A percentile compares a stretch with the other conserved stretches of the same genome.
Conservation (phyloP, 2,329 filamentous ascomycete genomes). For the Fusarium zealandicum region DNA sequence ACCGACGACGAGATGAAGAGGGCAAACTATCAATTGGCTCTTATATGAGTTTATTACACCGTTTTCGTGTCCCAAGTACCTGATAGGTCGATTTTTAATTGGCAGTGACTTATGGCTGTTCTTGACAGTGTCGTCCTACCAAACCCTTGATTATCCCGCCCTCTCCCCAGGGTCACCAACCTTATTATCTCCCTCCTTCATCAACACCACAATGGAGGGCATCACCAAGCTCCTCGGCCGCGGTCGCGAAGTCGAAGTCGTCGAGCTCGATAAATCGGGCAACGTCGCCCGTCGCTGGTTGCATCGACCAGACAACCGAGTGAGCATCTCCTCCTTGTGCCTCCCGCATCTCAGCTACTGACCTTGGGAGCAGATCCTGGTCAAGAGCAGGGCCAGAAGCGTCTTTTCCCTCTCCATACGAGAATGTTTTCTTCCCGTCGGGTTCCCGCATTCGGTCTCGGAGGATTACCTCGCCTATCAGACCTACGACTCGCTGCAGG, state of each 20-base stretch:
- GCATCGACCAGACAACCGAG: slow-evolving; percentile 39
- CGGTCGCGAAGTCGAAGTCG: slow-evolving; percentile 42
- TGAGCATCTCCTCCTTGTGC: slow-evolving; percentile 32
- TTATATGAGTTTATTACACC: no score
- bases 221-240: slow-evolving; percentile 37
- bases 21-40: no score
- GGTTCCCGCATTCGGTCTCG: slow-evolving; percentile 88
- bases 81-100: no score
- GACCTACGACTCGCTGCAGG: slow-evolving; percentile 78
- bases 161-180: neutral
- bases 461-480: slow-evolving; percentile 81
- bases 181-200: neutral
- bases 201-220: slow-evolving; percentile 21
- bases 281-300: slow-evolving; percentile 47
- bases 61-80: no score
- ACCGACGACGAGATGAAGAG: no score
- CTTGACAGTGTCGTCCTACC: neutral
- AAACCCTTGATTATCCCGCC: no score
- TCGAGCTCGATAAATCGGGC: slow-evolving; percentile 50
- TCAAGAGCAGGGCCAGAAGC: slow-evolving; percentile 31
- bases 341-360: no score
- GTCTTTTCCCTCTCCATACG: slow-evolving; percentile 41
- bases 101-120: neutral
- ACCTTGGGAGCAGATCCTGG: slow-evolving; percentile 30
- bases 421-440: slow-evolving; percentile 79